phyloP scores from a whole-genome alignment of 2,329 filamentous ascomycete genomes.

The Metarhizium guizhouense region DNA sequence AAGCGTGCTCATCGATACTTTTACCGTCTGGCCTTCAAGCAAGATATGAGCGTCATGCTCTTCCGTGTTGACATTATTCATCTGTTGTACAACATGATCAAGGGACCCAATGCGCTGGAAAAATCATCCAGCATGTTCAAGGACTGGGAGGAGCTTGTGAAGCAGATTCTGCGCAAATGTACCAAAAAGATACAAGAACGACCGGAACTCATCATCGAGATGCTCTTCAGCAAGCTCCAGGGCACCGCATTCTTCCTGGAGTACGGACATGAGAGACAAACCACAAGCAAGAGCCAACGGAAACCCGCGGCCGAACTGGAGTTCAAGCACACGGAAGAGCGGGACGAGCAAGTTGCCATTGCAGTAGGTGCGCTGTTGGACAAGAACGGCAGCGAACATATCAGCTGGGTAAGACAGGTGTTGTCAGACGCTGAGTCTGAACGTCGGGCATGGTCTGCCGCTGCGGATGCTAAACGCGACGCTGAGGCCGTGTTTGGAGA shows the following conservation, averaged over 20 bases:
- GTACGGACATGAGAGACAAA: constrained; percentile 80
- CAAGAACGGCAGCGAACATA: constrained; percentile 63
- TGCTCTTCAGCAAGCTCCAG: constrained; percentile 89
- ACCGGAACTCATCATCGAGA: constrained; percentile 77
- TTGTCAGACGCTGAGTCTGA: constrained; percentile 61
- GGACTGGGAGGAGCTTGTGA: constrained; percentile 86
- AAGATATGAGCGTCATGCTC: constrained; percentile 79
- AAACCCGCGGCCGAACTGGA: constrained; percentile 73
- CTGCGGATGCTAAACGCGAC: constrained; percentile 49
- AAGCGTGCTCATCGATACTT: constrained; percentile 93
- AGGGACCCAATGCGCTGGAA: constrained; percentile 72
- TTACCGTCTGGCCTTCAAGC: constrained; percentile 89
- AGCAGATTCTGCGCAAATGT: constrained; percentile 74
- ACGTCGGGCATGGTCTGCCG: constrained; percentile 68
- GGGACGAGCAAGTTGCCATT: constrained; percentile 66
- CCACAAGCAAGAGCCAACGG: constrained; percentile 52
- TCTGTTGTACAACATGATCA: constrained; percentile 84
- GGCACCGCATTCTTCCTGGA: constrained; percentile 80
- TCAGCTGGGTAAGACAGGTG: constrained; percentile 75
- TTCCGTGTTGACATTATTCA: constrained; percentile 87
- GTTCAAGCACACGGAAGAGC: constrained; percentile 63
- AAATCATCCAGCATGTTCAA: constrained; percentile 57
- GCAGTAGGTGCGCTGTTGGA: constrained; percentile 73
- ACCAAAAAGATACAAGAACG: constrained; percentile 78
- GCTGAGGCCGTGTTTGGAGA: constrained; percentile 23